These are phyloP conservation scores for Xerophyta viscosa DNA, from an alignment of 106 monocot genomes.

Conservation along the genomic window DNA sequence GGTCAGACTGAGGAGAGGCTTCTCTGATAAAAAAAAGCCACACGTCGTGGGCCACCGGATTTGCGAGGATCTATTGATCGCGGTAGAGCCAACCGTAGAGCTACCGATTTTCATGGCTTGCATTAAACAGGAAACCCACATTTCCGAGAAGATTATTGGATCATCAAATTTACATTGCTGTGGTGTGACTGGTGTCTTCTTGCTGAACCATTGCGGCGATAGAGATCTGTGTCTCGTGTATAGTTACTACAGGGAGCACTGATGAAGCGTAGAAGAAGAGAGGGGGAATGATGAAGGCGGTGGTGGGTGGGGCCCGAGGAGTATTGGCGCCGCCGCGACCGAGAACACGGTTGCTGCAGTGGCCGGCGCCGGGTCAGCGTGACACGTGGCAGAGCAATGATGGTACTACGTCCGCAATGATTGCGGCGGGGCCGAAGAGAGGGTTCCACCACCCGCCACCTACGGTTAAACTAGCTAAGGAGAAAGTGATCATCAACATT, in stretches of 20 bases:
- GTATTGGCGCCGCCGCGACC: slow-evolving; percentile 24
- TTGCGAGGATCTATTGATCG: slow-evolving; percentile 7
- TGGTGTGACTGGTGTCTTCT: no score
- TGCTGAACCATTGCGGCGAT: neutral
- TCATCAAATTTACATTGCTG: no score
- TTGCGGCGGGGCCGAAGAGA: slow-evolving; percentile 5
- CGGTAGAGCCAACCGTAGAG: no score
- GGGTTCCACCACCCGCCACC: neutral
- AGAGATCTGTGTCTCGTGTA: neutral
- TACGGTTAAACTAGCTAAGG: no score
- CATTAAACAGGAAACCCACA: no score
- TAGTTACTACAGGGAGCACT: no score
- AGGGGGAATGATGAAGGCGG: slow-evolving; percentile 5
- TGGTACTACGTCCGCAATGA: slow-evolving; percentile 15
- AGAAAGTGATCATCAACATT: no score
- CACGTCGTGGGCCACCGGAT: slow-evolving; percentile 1
- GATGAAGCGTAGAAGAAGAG: neutral
- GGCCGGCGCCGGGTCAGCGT: slow-evolving; percentile 5
- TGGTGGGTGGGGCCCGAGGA: slow-evolving; percentile 30
- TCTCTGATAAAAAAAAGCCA: slow-evolving; percentile 10
- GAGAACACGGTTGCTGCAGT: neutral
- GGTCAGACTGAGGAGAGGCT: no score
- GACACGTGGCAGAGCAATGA: slow-evolving; percentile 11
- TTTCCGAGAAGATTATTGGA: no score
- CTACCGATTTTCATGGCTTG: no score